Percentiles rank a stretch among this genome's conserved stretches.
phyloP scores from a whole-genome alignment of 306 rosid species.

The Calophaca sinica region DNA sequence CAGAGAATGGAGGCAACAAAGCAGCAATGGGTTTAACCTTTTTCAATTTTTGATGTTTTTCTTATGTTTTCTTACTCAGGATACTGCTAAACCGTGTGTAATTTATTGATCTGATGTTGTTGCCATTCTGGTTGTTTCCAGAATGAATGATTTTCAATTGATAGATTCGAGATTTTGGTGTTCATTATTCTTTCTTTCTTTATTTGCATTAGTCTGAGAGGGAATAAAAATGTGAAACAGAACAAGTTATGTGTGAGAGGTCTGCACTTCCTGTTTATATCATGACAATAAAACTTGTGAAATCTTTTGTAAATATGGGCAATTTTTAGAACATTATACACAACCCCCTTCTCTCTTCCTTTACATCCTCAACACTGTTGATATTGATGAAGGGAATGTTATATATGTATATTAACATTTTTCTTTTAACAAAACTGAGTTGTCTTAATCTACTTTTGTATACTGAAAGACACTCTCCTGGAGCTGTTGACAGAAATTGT shows the following conservation, averaged over 20 bases:
- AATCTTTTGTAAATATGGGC: too few relatives aligned
- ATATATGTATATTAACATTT: not conserved
- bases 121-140: constrained; percentile 53
- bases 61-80: constrained; percentile 45
- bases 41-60: not conserved
- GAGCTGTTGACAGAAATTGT: constrained; percentile 9
- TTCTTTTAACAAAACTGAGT: not conserved
- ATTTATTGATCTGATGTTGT: constrained; percentile 42
- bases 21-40: constrained; percentile 68
- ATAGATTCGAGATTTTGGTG: constrained; percentile 42
- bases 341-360: too few relatives aligned
- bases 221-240: constrained; percentile 27
- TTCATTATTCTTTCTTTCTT: constrained; percentile 29
- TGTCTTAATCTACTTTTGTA: constrained; percentile 23
- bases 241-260: constrained; percentile 5
- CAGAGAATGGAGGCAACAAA: constrained; percentile 96
- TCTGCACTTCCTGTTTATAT: too few relatives aligned
- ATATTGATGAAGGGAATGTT: not conserved
- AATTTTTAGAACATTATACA: too few relatives aligned
- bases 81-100: constrained; percentile 54
- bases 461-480: not conserved
- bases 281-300: too few relatives aligned
- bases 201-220: constrained; percentile 38
- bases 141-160: constrained; percentile 51
- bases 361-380: too few relatives aligned